phyloP scores from a whole-genome alignment of 805 yeast genomes.

The Nakazawaea pomicola region DNA sequence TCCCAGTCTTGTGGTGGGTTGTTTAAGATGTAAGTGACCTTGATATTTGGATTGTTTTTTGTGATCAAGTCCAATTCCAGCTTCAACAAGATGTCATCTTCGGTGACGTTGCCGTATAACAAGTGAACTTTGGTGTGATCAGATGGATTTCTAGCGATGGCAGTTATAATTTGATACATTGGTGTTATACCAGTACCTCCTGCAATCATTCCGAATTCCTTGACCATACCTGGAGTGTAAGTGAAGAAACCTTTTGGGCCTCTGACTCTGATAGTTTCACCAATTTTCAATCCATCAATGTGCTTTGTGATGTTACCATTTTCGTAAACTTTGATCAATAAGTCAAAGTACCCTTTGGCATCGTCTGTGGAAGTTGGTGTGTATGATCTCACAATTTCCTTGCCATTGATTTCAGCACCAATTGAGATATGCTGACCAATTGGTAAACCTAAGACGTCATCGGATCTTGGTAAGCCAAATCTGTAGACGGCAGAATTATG shows the following conservation, averaged over 20 bases:
- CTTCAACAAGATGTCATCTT: constrained; percentile 74
- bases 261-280: constrained; percentile 71
- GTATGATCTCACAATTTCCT: constrained; percentile 80
- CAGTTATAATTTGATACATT: constrained; percentile 87
- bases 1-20: constrained; percentile 68
- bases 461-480: constrained; percentile 72
- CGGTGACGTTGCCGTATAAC: constrained; percentile 77
- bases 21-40: constrained; percentile 71
- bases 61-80: constrained; percentile 72
- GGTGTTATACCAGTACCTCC: constrained; percentile 98
- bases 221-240: constrained; percentile 74
- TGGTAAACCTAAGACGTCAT: constrained; percentile 80
- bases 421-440: constrained; percentile 92
- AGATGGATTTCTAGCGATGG: constrained; percentile 68
- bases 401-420: constrained; percentile 69
- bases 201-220: constrained; percentile 81
- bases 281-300: constrained; percentile 67
- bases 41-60: constrained; percentile 53
- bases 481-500: constrained; percentile 82
- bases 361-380: constrained; percentile 85
- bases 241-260: constrained; percentile 92
- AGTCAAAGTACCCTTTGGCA: constrained; percentile 75
- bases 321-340: constrained; percentile 81
- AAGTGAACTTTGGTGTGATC: constrained; percentile 74
- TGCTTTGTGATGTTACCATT: constrained; percentile 77